Percentiles rank a stretch among this genome's conserved stretches.
These are phyloP conservation scores for Asterella californica DNA, from an alignment of 225 moss, liverwort and hornwort genomes.

Conservation along the genomic window DNA sequence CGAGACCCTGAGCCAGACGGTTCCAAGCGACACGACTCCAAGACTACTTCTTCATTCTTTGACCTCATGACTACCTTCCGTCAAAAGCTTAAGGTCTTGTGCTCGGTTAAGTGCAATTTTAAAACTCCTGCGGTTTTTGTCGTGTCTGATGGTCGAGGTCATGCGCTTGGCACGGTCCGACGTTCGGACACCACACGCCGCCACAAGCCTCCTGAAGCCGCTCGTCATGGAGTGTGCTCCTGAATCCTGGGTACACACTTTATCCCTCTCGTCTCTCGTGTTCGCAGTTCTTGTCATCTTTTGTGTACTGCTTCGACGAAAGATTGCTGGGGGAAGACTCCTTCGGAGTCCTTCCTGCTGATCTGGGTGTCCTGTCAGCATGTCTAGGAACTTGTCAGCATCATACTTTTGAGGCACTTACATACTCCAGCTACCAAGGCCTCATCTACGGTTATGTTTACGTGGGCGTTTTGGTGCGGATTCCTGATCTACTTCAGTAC, in stretches of 20 bases:
- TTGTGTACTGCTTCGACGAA: not conserved
- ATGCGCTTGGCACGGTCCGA: not conserved
- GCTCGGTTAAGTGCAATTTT: no score
- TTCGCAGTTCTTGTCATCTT: not conserved
- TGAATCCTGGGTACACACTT: not conserved
- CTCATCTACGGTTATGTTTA: no score
- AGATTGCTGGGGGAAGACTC: not conserved
- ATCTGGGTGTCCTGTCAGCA: not conserved
- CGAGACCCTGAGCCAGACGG: no score
- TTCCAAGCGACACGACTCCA: no score
- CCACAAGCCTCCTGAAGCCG: not conserved
- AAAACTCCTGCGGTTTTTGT: no score
- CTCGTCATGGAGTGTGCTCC: not conserved
- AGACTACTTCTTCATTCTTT: no score
- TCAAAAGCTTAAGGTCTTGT: no score
- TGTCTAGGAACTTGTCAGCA: not conserved
- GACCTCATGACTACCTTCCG: no score
- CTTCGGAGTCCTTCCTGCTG: not conserved
- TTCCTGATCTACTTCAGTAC: no score
- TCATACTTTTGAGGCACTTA: no score
- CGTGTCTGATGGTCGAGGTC: not conserved
- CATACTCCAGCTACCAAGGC: no score
- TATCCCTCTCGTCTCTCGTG: not conserved
- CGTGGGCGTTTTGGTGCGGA: no score
- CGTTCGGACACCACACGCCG: not conserved